phyloP scores from a whole-genome alignment of 306 rosid species.

The Pyrus communis region DNA sequence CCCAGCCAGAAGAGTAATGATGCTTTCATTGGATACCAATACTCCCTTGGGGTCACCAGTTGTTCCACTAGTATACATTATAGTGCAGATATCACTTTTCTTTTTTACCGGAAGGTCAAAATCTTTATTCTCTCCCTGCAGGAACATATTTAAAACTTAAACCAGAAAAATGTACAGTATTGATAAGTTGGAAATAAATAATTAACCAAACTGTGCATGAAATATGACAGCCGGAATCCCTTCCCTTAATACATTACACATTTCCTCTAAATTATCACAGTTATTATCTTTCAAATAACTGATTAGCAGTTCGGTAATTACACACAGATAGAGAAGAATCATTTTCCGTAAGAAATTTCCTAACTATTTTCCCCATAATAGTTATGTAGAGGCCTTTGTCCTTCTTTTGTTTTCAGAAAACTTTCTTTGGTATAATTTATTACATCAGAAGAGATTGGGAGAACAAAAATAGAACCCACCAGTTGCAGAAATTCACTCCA shows the following conservation, averaged over 20 bases:
- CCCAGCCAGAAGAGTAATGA: conserved; percentile 72
- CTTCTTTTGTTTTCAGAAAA: neutral
- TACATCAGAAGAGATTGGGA: neutral
- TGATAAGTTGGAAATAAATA: neutral
- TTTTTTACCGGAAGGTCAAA: conserved; percentile 75
- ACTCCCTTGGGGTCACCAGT: conserved; percentile 99
- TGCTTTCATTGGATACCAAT: conserved; percentile 75
- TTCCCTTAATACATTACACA: neutral
- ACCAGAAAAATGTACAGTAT: neutral
- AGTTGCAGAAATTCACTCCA: conserved; percentile 75
- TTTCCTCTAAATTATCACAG: neutral
- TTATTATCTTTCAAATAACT: neutral
- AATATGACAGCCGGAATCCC: neutral
- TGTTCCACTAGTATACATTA: conserved; percentile 97
- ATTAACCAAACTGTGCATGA: neutral
- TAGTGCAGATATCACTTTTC: conserved; percentile 76
- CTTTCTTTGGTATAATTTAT: neutral
- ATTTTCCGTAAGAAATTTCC: conserved; percentile 5
- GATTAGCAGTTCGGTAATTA: neutral
- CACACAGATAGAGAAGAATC: neutral
- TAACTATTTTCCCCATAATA: neutral
- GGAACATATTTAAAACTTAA: conserved; percentile 19
- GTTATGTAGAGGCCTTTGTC: neutral
- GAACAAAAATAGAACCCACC: conserved; percentile 41
- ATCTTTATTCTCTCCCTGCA: conserved; percentile 58